A percentile compares a stretch with the other conserved stretches of the same genome.
Conservation (phyloP, 345 rosid species). For the Reutealis trisperma region DNA sequence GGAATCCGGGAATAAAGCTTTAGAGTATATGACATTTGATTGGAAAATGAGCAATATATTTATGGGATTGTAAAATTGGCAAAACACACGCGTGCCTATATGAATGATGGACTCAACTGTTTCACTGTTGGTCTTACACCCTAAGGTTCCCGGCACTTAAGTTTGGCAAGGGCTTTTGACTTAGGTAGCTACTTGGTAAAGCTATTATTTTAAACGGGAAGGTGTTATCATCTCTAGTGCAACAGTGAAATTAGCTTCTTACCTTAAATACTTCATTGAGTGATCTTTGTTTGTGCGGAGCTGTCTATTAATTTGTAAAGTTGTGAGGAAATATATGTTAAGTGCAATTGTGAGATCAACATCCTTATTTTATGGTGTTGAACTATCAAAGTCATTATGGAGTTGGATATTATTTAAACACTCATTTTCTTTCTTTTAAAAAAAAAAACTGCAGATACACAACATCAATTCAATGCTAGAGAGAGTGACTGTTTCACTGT, state of each 20-base stretch:
- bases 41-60: background rate
- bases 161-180: background rate
- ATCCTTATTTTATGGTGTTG: background rate
- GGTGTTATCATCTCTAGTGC: background rate
- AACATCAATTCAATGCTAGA: conserved; percentile 87
- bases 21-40: too few species aligned
- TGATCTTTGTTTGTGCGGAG: background rate
- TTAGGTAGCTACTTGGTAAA: background rate
- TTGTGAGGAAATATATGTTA: background rate
- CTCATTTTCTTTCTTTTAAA: background rate
- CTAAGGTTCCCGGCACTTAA: background rate
- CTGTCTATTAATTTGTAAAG: background rate
- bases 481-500: conserved; percentile 98
- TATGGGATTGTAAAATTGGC: background rate
- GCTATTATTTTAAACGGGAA: background rate
- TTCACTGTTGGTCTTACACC: background rate
- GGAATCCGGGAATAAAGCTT: background rate
- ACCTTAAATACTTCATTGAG: background rate
- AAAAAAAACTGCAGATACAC: conserved; percentile 64
- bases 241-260: background rate
- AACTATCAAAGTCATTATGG: background rate
- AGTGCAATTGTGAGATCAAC: background rate
- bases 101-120: background rate
- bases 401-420: background rate
- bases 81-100: background rate